These are phyloP conservation scores for Suhomyces bolitotheri DNA, from an alignment of 1,139 yeast genomes.

Conservation along the genomic window DNA sequence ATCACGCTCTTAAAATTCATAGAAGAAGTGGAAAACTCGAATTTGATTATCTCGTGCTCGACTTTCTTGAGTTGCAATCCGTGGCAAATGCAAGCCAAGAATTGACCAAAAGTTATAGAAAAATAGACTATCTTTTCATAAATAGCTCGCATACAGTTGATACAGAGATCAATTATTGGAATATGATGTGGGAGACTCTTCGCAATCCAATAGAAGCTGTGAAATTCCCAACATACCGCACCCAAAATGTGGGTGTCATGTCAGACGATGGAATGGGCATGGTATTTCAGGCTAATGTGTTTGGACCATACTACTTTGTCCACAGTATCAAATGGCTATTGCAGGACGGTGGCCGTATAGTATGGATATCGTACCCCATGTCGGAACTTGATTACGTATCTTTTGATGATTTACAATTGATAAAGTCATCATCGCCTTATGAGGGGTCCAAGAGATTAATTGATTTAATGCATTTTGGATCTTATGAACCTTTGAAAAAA, in stretches of 20 bases:
- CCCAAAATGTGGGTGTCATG: conserved; percentile 73
- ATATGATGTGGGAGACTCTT: conserved; percentile 66
- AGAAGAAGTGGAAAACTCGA: conserved; percentile 55
- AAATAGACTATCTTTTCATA: conserved; percentile 74
- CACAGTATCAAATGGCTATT: conserved; percentile 60
- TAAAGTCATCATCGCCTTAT: conserved; percentile 66
- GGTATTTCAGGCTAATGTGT: conserved; percentile 91
- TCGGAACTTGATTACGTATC: conserved; percentile 72
- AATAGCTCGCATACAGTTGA: conserved; percentile 91
- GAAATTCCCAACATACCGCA: conserved; percentile 80
- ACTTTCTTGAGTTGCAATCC: conserved; percentile 86
- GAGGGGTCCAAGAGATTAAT: conserved; percentile 91
- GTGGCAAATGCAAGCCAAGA: conserved; percentile 73
- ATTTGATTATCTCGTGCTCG: conserved; percentile 83
- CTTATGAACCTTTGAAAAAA: conserved; percentile 50
- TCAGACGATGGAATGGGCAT: conserved; percentile 77
- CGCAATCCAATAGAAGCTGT: conserved; percentile 73
- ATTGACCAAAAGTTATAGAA: conserved; percentile 57
- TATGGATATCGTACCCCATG: conserved; percentile 86
- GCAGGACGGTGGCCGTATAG: conserved; percentile 56
- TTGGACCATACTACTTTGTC: conserved; percentile 86
- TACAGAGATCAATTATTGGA: conserved; percentile 81
- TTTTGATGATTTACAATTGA: conserved; percentile 70
- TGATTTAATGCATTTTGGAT: conserved; percentile 78
- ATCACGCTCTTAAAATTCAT: conserved; percentile 42